phyloP scores from a whole-genome alignment of 2,329 filamentous ascomycete genomes.

The Zymoseptoria brevis region DNA sequence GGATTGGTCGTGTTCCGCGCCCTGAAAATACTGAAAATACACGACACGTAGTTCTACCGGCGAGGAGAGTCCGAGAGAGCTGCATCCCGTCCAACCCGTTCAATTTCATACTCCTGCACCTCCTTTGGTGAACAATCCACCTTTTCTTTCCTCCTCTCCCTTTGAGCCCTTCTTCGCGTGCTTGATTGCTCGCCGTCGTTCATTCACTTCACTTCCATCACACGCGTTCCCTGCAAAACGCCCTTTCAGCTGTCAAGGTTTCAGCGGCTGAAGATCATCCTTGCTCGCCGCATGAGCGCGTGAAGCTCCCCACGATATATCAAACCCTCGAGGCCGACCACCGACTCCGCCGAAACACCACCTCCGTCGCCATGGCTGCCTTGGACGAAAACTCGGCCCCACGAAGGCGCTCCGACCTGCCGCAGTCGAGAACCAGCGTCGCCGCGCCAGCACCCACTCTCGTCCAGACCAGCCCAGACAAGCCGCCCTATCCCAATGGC shows the following conservation, averaged over 20 bases:
- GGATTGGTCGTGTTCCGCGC: no score
- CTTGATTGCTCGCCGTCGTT: not conserved
- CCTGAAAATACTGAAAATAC: no score
- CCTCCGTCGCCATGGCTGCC: not conserved
- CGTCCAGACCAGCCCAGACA: conserved; percentile 24
- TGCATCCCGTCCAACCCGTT: no score
- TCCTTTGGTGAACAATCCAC: not conserved
- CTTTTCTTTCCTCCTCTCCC: not conserved
- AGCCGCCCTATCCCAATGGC: conserved; percentile 26
- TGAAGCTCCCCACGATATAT: not conserved
- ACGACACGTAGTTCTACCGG: no score
- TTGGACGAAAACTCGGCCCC: not conserved
- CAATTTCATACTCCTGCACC: not conserved
- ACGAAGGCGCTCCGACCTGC: not conserved
- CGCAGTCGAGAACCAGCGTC: not conserved
- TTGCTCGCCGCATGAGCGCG: not conserved
- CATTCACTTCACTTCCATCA: not conserved
- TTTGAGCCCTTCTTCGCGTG: not conserved
- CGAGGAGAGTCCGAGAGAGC: no score
- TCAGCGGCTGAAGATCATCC: not conserved
- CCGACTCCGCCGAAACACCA: not conserved
- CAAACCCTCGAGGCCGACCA: not conserved
- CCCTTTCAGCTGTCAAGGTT: not conserved
- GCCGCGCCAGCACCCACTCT: not conserved
- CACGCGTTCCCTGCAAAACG: not conserved